A percentile compares a stretch with the other conserved stretches of the same genome.
These are phyloP conservation scores for Podospora fimiseda DNA, from an alignment of 495 filamentous ascomycete species.

Conservation along the genomic window DNA sequence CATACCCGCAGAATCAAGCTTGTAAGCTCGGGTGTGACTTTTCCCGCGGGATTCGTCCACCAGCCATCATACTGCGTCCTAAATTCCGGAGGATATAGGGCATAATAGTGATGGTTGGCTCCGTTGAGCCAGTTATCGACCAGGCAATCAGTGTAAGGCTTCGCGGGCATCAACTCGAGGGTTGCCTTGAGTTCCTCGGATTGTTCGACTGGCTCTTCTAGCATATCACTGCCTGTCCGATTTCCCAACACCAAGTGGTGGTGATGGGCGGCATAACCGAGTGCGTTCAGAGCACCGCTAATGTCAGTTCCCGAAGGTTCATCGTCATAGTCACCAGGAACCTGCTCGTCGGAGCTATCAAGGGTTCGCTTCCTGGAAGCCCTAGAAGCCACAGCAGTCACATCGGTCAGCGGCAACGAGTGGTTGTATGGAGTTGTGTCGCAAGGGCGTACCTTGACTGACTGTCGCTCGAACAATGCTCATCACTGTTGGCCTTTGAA, in stretches of 20 bases:
- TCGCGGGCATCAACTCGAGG: slow-evolving; percentile 16
- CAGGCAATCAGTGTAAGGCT: slow-evolving; percentile 38
- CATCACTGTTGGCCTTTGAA: slow-evolving; percentile 16
- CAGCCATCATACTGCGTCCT: slow-evolving; percentile 42
- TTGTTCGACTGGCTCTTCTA: slow-evolving; percentile 15
- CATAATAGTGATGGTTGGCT: slow-evolving; percentile 46
- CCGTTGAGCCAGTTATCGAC: slow-evolving; percentile 44
- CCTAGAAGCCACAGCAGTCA: slow-evolving; percentile 2
- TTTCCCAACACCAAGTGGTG: slow-evolving; percentile 27
- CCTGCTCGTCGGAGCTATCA: slow-evolving; percentile 9
- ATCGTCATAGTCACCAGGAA: slow-evolving; percentile 8
- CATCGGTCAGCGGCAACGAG: slow-evolving; percentile 4
- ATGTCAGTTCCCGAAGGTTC: slow-evolving; percentile 16
- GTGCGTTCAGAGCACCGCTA: slow-evolving; percentile 24
- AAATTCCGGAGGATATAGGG: slow-evolving; percentile 44
- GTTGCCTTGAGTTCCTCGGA: slow-evolving; percentile 25
- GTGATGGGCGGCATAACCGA: slow-evolving; percentile 28
- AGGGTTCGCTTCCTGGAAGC: slow-evolving; percentile 19
- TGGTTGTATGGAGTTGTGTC: neutral
- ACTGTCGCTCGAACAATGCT: slow-evolving; percentile 8
- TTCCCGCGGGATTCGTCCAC: slow-evolving; percentile 36
- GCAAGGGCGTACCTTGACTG: slow-evolving; percentile 13
- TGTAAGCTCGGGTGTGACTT: slow-evolving; percentile 40
- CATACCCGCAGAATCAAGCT: slow-evolving; percentile 47
- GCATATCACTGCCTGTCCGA: slow-evolving; percentile 11